Percentiles rank a stretch among this genome's conserved stretches.
Evolutionary conservation across 768 basidiomycete species (phyloP).

Genomic region (Tulasnella sp.): DNA sequence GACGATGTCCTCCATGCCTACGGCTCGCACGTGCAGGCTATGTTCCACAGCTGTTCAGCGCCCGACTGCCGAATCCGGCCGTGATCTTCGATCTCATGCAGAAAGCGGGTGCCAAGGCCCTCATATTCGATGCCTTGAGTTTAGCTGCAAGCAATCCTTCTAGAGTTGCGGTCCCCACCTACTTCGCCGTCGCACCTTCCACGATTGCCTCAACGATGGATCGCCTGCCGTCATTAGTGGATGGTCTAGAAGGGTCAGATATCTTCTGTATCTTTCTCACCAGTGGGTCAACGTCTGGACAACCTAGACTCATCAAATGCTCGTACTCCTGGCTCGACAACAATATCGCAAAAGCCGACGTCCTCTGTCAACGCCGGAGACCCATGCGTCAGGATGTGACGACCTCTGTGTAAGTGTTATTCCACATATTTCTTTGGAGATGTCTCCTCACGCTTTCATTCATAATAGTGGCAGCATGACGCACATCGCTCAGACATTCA

Average conservation of each 20-base stretch:
- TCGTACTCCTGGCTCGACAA: slow-evolving; percentile 54
- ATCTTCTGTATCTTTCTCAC: slow-evolving; percentile 66
- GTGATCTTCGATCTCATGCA: slow-evolving; percentile 60
- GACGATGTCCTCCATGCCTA: slow-evolving; percentile 63
- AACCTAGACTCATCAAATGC: slow-evolving; percentile 67
- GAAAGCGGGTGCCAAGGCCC: slow-evolving; percentile 50
- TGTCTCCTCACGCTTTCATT: slow-evolving; percentile 27
- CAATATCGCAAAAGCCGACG: slow-evolving; percentile 50
- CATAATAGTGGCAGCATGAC: slow-evolving; percentile 67
- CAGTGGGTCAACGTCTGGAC: slow-evolving; percentile 74
- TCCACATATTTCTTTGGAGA: slow-evolving; percentile 20
- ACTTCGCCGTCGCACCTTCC: no score
- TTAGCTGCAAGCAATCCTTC: background rate
- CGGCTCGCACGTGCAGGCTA: slow-evolving; percentile 64
- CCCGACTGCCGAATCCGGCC: slow-evolving; percentile 61
- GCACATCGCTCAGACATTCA: slow-evolving; percentile 68
- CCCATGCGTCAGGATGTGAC: slow-evolving; percentile 53
- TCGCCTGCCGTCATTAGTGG: no score
- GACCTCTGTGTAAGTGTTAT: slow-evolving; percentile 53
- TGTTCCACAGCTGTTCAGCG: slow-evolving; percentile 66
- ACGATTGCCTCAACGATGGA: no score
- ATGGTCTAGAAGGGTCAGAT: slow-evolving; percentile 29
- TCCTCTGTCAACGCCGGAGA: slow-evolving; percentile 40
- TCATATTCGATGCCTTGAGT: slow-evolving; percentile 43
- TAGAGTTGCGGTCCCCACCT: no score